A percentile compares a stretch with the other conserved stretches of the same genome.
Evolutionary conservation across 192 early-diverging fungal species (phyloP).

Genomic region (Helicostylum pulchrum): DNA sequence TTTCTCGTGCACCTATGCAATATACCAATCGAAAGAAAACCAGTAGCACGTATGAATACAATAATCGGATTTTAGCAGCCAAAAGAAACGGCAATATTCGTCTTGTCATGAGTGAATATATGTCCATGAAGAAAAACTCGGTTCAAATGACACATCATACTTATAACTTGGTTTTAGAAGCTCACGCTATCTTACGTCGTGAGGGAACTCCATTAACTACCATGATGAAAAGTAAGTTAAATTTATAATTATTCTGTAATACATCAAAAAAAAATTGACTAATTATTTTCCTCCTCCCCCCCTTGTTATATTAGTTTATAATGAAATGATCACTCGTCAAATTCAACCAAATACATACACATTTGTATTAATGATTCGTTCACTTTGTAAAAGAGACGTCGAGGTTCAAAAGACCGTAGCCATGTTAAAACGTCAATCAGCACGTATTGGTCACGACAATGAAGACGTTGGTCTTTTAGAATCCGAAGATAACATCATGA

Average conservation of each 20-base stretch:
- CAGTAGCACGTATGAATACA: conserved; percentile 2
- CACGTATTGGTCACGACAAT: conserved; percentile 19
- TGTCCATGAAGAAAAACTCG: conserved; percentile 24
- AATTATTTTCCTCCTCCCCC: neutral
- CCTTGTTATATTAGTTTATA: conserved; percentile 17
- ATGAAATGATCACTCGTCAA: conserved; percentile 24
- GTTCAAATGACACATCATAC: conserved; percentile 24
- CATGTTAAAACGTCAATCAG: conserved; percentile 34
- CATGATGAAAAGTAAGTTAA: conserved; percentile 18
- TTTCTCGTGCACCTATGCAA: neutral
- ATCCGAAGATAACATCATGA: conserved; percentile 26
- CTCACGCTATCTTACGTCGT: conserved; percentile 26
- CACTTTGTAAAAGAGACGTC: conserved; percentile 31
- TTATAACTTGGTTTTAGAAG: conserved; percentile 33
- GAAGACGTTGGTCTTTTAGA: conserved; percentile 25
- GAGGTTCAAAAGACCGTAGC: conserved; percentile 36
- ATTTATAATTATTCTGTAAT: neutral
- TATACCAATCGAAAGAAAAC: neutral
- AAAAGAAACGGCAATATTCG: conserved; percentile 23
- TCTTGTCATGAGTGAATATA: conserved; percentile 23
- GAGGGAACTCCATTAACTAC: conserved; percentile 24
- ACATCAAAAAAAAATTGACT: neutral
- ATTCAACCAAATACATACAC: conserved; percentile 16
- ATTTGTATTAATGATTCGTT: conserved; percentile 21
- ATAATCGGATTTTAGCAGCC: conserved; percentile 21